Conservation (phyloP, 495 filamentous ascomycete genomes). For the Penicillium canescens region DNA sequence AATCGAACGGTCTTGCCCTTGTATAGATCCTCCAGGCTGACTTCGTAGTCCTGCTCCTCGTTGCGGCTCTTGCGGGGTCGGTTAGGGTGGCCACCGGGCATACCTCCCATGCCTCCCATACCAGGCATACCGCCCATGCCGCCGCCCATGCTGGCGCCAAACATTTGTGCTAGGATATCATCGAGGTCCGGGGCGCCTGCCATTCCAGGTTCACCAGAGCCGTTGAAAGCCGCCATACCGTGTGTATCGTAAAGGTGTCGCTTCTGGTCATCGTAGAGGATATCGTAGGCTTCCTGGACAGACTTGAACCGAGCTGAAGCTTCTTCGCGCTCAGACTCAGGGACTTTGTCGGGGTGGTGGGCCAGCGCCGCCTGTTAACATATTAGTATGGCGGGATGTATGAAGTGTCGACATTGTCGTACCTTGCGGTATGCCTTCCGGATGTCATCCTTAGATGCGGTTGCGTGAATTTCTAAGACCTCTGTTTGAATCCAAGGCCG, state of each 20-base stretch:
- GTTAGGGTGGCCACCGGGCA: slow-evolving; percentile 58
- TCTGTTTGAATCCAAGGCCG: slow-evolving; percentile 43
- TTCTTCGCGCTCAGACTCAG: slow-evolving; percentile 76
- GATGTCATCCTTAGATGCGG: slow-evolving; percentile 78
- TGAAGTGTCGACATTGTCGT: slow-evolving; percentile 8
- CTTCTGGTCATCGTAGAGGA: slow-evolving; percentile 94
- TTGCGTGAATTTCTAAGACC: slow-evolving; percentile 71
- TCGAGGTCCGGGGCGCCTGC: slow-evolving; percentile 77
- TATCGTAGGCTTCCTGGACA: slow-evolving; percentile 93
- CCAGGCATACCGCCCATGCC: slow-evolving; percentile 56
- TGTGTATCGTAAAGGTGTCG: slow-evolving; percentile 88
- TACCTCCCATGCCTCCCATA: slow-evolving; percentile 52
- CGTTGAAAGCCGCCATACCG: slow-evolving; percentile 93
- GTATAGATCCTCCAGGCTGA: slow-evolving; percentile 90
- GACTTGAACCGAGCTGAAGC: slow-evolving; percentile 90
- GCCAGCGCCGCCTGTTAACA: slow-evolving; percentile 72
- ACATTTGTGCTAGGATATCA: slow-evolving; percentile 92
- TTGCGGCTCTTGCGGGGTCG: slow-evolving; percentile 71
- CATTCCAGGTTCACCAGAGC: slow-evolving; percentile 63
- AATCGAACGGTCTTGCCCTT: slow-evolving; percentile 99
- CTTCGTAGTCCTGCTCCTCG: slow-evolving; percentile 87
- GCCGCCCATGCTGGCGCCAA: slow-evolving; percentile 59
- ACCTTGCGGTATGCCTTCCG: slow-evolving; percentile 99
- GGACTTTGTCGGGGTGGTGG: slow-evolving; percentile 94
- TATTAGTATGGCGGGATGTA: slow-evolving; percentile 12